These are phyloP conservation scores for Thielaviopsis cerberus DNA, from an alignment of 2,329 filamentous ascomycete genomes.

Conservation along the genomic window DNA sequence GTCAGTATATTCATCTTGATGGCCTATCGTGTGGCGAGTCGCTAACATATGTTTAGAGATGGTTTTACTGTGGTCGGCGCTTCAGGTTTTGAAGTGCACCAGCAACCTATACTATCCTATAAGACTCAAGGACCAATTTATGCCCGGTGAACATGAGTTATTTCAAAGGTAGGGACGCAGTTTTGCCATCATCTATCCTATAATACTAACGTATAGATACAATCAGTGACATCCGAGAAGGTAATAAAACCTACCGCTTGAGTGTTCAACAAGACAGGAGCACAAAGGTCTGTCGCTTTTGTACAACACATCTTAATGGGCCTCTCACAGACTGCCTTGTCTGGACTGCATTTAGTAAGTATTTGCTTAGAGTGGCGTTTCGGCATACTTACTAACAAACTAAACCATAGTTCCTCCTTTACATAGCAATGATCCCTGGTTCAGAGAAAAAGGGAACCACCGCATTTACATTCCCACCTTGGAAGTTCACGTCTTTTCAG, in stretches of 20 bases:
- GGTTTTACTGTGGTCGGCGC: slow-evolving; percentile 16
- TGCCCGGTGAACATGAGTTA: slow-evolving; percentile 30
- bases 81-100: slow-evolving; percentile 29
- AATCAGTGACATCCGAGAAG: slow-evolving; percentile 35
- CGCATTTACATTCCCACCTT: not conserved
- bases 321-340: slow-evolving; percentile 36
- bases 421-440: not conserved
- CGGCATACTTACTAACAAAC: not conserved
- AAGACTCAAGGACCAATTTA: slow-evolving; percentile 11
- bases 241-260: slow-evolving; percentile 33
- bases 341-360: slow-evolving; percentile 44
- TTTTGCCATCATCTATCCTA: not conserved
- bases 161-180: slow-evolving; percentile 30
- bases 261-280: slow-evolving; percentile 33
- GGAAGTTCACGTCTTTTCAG: not conserved
- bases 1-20: not conserved
- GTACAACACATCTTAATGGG: slow-evolving; percentile 37
- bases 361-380: not conserved
- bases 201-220: not conserved
- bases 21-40: too few species aligned
- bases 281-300: slow-evolving; percentile 32
- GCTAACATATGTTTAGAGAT: not conserved
- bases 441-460: not conserved
- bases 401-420: not conserved
- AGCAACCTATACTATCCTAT: slow-evolving; percentile 21